Evolutionary conservation across 2,329 filamentous ascomycete species (phyloP), one percentile per base, ranked within the genome.

Genomic region (Hypoxylon sp.): DNA sequence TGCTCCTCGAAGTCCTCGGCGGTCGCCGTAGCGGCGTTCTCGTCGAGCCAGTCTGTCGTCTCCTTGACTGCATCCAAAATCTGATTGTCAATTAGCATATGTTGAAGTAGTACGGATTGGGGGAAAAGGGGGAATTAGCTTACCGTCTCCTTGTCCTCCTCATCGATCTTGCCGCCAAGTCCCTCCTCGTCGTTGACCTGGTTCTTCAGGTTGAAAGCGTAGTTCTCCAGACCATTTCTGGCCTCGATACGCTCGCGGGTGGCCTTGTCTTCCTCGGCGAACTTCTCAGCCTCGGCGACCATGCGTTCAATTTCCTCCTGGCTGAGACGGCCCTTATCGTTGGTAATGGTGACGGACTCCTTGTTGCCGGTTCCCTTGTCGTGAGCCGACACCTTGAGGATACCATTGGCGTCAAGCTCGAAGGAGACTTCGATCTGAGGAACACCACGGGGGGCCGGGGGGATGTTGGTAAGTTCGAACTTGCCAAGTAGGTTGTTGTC

Each of bases 251-350:
- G 95, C 86, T 96, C 93, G 81, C 94, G 94, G 79, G 93, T 97
- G 72, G 95, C 95, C 90, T 98, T 98, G 88, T 99, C 96, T 85
- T 98, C 96, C 83, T 99, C 96, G 80, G 96, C 96, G 82, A 95
- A 98, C 86, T 98, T 93, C 90, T 98, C 96, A 69, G 96, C 96
- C 85, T 99, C 96, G 76, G 92, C 91, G 73, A 99, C 94, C 96
- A 99, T 99, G 83, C 96, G 96, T 83, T 98, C 95, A 77, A 99
- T 99, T 84, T 99, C 96, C 76, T 99, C 96, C 79, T 92, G 92
- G 77, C 92, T 94, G 58, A 99, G 91, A 82, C 96, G 95, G 75
- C 96, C 96, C 91, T 98, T 98, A 86, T 99, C 96, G 86, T 99
- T 98, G 85, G 92, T 98, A 81, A 99, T 99, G 77, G 96, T 98